Base-by-base conservation (phyloP, 2,329 filamentous ascomycete species). In the Truncatella angustata region DNA sequence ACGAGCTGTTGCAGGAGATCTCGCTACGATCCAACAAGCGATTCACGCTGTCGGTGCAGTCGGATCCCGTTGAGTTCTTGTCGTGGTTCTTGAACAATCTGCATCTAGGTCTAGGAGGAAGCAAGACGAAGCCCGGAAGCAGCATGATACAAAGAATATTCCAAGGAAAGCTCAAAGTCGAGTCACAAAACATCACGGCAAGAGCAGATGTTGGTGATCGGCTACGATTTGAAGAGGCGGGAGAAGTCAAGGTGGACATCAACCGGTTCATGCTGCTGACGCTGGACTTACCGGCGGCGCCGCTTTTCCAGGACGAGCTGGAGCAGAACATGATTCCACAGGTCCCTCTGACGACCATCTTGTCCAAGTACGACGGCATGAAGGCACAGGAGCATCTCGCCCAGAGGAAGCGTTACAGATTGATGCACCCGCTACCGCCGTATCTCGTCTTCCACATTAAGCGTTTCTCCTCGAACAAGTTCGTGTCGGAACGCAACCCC, bases 21-120 rank as follows among this genome's bases (percentile, higher is more conserved):
- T 89, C 92, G 1, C 77, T 97, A 37, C 86, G 86, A 45, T 97
- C 92, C 28, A 92, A 87, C 60, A 97, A 97, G 72, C 90, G 89
- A 56, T 99, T 96, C 73, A 94, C 88, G 4, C 79, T 97, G 45
- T 96, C 91, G 0, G 78, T 85, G 24, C 94, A 97, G 73, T 94
- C 92, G 18, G 94, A 99, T 68, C 94, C 94, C 0, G 91, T 96
- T 55, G 94, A 99, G 43, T 97, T 99, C 64, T 78, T 99, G 42
- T 92, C 90, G 23, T 99, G 94, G 94, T 97, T 97, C 68, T 81
- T 99, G 51, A 97, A 99, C 75, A 90, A 96, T 68, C 81, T 99
- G 10, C 94, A 99, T 68, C 80, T 97, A 14, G 88, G 90, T 18
- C 82, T 99, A 2, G 94, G 94, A 50, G 94, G 94, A 56, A 92